These are phyloP conservation scores for Cyberlindnera euphorbiae DNA, from an alignment of 805 yeast species.

Conservation along the genomic window DNA sequence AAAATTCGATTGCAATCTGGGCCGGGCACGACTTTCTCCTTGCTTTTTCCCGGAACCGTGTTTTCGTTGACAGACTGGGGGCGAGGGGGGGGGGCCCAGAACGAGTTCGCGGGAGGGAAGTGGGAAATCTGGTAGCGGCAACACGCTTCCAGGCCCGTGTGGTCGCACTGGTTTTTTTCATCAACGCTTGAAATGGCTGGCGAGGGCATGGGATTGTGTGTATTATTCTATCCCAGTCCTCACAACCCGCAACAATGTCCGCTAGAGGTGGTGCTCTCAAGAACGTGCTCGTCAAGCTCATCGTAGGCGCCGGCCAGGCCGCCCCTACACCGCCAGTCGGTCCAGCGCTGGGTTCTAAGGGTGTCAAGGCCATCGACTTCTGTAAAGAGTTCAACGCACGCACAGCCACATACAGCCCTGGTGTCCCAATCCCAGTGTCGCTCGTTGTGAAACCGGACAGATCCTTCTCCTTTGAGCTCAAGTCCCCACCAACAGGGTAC, in stretches of 20 bases:
- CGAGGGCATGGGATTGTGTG: neutral
- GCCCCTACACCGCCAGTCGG: conserved; percentile 99
- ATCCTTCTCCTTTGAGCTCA: conserved; percentile 77
- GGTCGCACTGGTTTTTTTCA: conserved; percentile 3
- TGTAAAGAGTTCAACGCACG: conserved; percentile 98
- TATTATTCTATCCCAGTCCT: neutral
- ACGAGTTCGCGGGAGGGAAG: no score
- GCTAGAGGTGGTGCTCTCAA: conserved; percentile 24
- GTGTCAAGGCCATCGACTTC: conserved; percentile 97
- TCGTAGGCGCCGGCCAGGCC: conserved; percentile 96
- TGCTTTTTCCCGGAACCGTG: neutral
- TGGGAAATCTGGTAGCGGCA: no score
- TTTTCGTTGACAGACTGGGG: no score
- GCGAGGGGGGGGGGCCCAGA: no score
- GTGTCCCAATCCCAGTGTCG: conserved; percentile 84
- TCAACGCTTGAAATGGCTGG: neutral
- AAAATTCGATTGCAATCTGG: no score
- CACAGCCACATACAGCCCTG: conserved; percentile 82
- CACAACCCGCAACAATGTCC: conserved; percentile 16
- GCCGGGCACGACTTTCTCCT: neutral
- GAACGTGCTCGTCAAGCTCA: conserved; percentile 69
- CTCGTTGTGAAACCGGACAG: conserved; percentile 91
- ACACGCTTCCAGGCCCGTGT: no score
- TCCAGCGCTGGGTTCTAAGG: conserved; percentile 97
- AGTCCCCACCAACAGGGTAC: conserved; percentile 90